phyloP scores from a whole-genome alignment of 2,329 filamentous ascomycete species.

The Cytospora mali region DNA sequence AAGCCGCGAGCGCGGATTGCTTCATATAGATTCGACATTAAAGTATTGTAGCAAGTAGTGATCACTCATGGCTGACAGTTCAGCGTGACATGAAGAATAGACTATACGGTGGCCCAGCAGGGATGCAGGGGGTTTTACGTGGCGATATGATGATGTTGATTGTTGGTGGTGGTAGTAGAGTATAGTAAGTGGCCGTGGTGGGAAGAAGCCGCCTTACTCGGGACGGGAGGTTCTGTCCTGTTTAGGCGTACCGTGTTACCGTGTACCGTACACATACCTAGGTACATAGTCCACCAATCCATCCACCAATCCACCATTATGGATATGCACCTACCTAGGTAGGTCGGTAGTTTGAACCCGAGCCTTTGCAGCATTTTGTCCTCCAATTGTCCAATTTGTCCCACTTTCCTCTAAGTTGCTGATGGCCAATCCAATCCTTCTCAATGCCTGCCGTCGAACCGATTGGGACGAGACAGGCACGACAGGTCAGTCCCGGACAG shows the following conservation, averaged over 20 bases:
- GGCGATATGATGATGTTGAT: background rate
- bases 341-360: too few species aligned
- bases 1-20: constrained; percentile 39
- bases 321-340: too few species aligned
- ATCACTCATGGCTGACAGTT: constrained; percentile 34
- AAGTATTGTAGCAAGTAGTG: constrained; percentile 31
- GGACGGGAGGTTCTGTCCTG: background rate
- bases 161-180: constrained; percentile 6
- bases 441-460: background rate
- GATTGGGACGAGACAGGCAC: background rate
- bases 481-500: background rate
- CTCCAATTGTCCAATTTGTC: background rate
- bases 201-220: constrained; percentile 7
- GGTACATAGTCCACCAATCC: background rate
- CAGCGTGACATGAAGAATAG: constrained; percentile 18
- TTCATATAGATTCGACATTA: constrained; percentile 42
- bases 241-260: background rate
- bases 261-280: background rate
- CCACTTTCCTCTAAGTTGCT: background rate
- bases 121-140: background rate
- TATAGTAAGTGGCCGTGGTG: background rate
- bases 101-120: background rate
- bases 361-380: background rate
- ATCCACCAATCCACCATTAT: too few species aligned
- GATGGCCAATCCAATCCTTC: background rate